Conservation (phyloP, 2,329 filamentous ascomycete genomes). For the Diaporthe australafricana region DNA sequence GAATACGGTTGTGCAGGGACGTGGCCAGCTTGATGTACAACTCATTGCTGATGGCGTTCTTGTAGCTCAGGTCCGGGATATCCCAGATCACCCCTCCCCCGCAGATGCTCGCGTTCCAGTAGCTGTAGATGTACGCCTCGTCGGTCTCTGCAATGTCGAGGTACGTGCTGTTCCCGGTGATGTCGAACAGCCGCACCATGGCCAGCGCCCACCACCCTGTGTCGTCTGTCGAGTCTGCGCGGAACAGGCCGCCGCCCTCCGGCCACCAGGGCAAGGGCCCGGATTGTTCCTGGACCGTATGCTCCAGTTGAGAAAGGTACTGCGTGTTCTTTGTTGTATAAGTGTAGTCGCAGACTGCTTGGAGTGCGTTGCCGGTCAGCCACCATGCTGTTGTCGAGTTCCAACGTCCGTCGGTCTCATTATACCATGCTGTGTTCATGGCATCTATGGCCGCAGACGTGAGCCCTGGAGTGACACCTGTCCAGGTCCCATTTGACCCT, state of each 20-base stretch:
- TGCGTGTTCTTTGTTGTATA: conserved; percentile 43
- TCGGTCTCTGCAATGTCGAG: conserved; percentile 64
- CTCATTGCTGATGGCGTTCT: conserved; percentile 70
- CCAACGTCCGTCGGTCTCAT: conserved; percentile 48
- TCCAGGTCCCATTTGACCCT: conserved; percentile 13
- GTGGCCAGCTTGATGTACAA: conserved; percentile 66
- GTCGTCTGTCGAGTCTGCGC: conserved; percentile 62
- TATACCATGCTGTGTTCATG: conserved; percentile 51
- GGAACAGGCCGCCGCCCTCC: conserved; percentile 51
- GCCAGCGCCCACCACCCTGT: conserved; percentile 74
- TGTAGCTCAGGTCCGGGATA: conserved; percentile 59
- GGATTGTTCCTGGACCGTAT: conserved; percentile 49
- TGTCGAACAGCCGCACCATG: conserved; percentile 67
- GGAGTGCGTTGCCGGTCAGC: conserved; percentile 52
- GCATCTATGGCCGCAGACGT: conserved; percentile 45
- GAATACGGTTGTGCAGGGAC: conserved; percentile 62
- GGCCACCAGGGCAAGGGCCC: conserved; percentile 50
- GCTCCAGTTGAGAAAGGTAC: conserved; percentile 46
- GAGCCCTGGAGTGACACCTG: conserved; percentile 1
- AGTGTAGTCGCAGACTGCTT: conserved; percentile 52
- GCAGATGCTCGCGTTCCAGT: conserved; percentile 59
- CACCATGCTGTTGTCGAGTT: conserved; percentile 51
- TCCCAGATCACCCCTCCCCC: conserved; percentile 69
- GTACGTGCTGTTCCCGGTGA: conserved; percentile 63
- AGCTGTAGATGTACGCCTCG: conserved; percentile 67